Evolutionary conservation across 345 rosid species (phyloP).

Genomic region (Acer negundo): DNA sequence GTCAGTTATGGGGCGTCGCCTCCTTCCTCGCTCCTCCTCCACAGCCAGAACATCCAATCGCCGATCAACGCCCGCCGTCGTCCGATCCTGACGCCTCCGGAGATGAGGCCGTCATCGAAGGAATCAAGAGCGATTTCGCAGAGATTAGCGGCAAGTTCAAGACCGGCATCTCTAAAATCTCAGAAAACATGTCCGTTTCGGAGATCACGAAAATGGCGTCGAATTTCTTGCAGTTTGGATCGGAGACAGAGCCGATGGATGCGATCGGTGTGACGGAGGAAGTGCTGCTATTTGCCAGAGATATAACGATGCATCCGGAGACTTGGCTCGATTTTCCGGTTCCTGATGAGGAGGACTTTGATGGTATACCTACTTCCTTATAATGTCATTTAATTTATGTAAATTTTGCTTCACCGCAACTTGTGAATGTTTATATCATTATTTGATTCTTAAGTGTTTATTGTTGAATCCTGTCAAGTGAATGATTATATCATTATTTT

Average conservation of each 20-base stretch:
- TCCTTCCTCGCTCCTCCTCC: conserved; percentile 91
- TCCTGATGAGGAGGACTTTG: conserved; percentile 62
- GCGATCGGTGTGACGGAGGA: conserved; percentile 85
- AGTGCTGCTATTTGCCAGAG: conserved; percentile 73
- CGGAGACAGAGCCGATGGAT: conserved; percentile 46
- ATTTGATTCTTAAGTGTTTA: too few relatives aligned
- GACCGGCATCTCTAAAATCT: conserved; percentile 62
- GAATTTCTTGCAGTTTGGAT: conserved; percentile 54
- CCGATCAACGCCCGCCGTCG: conserved; percentile 19
- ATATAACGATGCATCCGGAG: conserved; percentile 88
- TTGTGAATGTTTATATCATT: too few relatives aligned
- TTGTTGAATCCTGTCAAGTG: too few relatives aligned
- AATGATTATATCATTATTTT: too few relatives aligned
- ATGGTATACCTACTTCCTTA: conserved; percentile 45
- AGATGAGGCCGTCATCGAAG: conserved; percentile 48
- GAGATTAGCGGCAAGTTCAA: conserved; percentile 65
- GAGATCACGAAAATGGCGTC: conserved; percentile 68
- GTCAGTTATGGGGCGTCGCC: conserved; percentile 90
- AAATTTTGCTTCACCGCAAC: not conserved
- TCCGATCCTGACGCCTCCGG: conserved; percentile 35
- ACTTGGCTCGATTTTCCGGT: conserved; percentile 95
- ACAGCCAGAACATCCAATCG: conserved; percentile 5
- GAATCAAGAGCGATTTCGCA: conserved; percentile 71
- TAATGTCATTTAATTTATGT: not conserved
- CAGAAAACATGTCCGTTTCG: conserved; percentile 63